A percentile compares a stretch with the other conserved stretches of the same genome.
phyloP scores from a whole-genome alignment of 1,284 basidiomycete genomes.

The Inonotus obliquus region DNA sequence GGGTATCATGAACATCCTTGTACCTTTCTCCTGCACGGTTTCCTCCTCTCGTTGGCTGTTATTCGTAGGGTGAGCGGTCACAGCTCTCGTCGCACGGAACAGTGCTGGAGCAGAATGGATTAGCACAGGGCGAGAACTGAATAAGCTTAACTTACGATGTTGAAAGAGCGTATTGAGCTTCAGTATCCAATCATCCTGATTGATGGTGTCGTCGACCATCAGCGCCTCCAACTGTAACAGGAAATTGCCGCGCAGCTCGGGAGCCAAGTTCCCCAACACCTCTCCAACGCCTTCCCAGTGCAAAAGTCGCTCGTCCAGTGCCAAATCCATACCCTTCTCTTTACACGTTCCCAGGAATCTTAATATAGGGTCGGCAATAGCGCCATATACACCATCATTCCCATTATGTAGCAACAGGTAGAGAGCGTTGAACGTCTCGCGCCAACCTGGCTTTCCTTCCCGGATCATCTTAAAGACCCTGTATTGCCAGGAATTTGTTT shows the following conservation, averaged over 20 bases:
- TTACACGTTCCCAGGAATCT: too few relatives aligned
- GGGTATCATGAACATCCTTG: not conserved
- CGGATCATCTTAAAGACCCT: too few relatives aligned
- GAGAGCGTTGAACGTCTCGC: too few relatives aligned
- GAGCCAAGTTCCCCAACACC: not conserved
- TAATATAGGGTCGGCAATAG: too few relatives aligned
- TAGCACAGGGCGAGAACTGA: not conserved
- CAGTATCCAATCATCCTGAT: not conserved
- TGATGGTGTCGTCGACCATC: not conserved
- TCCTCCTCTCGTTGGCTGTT: not conserved
- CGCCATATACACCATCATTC: too few relatives aligned
- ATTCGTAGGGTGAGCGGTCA: not conserved
- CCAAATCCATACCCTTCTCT: too few relatives aligned
- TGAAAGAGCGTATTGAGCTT: not conserved
- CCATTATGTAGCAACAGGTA: too few relatives aligned
- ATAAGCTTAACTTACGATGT: not conserved
- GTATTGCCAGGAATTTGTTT: too few relatives aligned
- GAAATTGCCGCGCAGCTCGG: not conserved
- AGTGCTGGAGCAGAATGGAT: not conserved
- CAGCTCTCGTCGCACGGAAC: not conserved
- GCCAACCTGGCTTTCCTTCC: too few relatives aligned
- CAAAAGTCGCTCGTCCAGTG: too few relatives aligned
- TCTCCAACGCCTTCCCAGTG: too few relatives aligned
- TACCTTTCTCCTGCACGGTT: not conserved
- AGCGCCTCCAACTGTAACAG: not conserved